Base-by-base conservation (phyloP, 2,329 filamentous ascomycete species). In the Neopestalotiopsis sp. region DNA sequence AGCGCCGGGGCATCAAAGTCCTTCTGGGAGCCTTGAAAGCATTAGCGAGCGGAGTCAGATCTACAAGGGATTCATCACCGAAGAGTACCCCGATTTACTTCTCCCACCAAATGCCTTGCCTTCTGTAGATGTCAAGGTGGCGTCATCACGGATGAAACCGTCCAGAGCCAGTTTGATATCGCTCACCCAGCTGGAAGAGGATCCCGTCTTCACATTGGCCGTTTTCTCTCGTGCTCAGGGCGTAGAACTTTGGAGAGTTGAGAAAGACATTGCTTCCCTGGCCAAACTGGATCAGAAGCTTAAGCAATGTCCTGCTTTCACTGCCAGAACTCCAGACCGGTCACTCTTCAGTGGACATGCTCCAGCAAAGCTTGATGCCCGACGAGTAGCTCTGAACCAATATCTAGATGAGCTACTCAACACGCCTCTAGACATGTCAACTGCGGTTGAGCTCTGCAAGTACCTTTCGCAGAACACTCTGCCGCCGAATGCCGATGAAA, bases 61-160 rank as follows among this genome's bases (percentile, higher is more conserved):
- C 28, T 97, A 90, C 78, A 91, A 87, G 74, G 94, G 94, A 0
- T 87, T 98, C 28, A 86, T 94, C 5, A 94, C 92, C 0, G 94
- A 97, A 0, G 93, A 97, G 72, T 95, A 94, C 77, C 94, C 95
- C 0, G 92, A 94, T 71, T 86, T 98, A 7, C 82, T 98, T 28
- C 85, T 99, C 1, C 91, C 94, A 10, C 95, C 96, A 0, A 97
- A 97, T 78, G 94, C 95, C 5, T 85, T 99, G 7, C 92, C 94
- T 3, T 94, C 93, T 1, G 92, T 99, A 68, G 89, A 92, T 71
- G 90, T 98, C 62, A 93, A 89, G 78, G 95, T 98, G 4, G 94
- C 94, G 3, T 98, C 96, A 4, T 98, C 96, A 28, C 91, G 96
- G n/a, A 90, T 99, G 85, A 94, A 94, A 77, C 96, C 95, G 14